phyloP scores from a whole-genome alignment of 768 basidiomycete genomes.

The Tubosaeta brunneosetosa region DNA sequence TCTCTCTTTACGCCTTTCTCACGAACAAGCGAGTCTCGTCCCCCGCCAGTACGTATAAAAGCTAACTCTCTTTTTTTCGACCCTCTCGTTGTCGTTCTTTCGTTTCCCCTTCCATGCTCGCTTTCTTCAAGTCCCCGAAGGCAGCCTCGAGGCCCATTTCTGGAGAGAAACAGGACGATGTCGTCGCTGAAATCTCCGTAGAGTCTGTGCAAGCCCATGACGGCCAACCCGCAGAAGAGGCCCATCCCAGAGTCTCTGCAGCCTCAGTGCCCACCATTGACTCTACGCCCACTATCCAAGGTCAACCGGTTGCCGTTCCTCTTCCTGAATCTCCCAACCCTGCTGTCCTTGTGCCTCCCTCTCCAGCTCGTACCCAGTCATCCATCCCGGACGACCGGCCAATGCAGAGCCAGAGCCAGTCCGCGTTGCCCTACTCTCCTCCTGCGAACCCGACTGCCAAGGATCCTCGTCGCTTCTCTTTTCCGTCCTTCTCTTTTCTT shows the following conservation, averaged over 20 bases:
- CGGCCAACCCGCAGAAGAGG: not conserved
- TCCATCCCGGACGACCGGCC: slow-evolving; percentile 13
- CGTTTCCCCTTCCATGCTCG: slow-evolving; percentile 16
- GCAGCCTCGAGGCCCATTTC: slow-evolving; percentile 3
- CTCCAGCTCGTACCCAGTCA: slow-evolving; percentile 11
- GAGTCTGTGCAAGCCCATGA: slow-evolving; percentile 2
- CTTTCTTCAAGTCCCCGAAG: slow-evolving; percentile 21
- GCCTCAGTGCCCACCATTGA: slow-evolving; percentile 21
- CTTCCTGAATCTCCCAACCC: slow-evolving; percentile 19
- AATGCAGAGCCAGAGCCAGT: slow-evolving; percentile 27
- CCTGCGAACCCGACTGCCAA: slow-evolving; percentile 11
- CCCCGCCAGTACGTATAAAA: slow-evolving; percentile 26
- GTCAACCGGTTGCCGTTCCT: not conserved
- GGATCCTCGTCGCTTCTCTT: slow-evolving; percentile 43
- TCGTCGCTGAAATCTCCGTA: slow-evolving; percentile 2
- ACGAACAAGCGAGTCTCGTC: slow-evolving; percentile 20
- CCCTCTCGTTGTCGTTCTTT: slow-evolving; percentile 1
- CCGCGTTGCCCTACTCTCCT: slow-evolving; percentile 22
- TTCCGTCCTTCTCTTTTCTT: slow-evolving; percentile 43
- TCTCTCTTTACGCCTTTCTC: slow-evolving; percentile 18
- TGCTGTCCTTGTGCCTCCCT: slow-evolving; percentile 19
- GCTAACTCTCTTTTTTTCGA: slow-evolving; percentile 3
- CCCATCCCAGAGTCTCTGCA: slow-evolving; percentile 12
- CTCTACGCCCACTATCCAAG: slow-evolving; percentile 24
- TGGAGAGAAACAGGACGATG: not conserved